phyloP scores from a whole-genome alignment of 495 filamentous ascomycete genomes.

The Lophiotrema nucula region DNA sequence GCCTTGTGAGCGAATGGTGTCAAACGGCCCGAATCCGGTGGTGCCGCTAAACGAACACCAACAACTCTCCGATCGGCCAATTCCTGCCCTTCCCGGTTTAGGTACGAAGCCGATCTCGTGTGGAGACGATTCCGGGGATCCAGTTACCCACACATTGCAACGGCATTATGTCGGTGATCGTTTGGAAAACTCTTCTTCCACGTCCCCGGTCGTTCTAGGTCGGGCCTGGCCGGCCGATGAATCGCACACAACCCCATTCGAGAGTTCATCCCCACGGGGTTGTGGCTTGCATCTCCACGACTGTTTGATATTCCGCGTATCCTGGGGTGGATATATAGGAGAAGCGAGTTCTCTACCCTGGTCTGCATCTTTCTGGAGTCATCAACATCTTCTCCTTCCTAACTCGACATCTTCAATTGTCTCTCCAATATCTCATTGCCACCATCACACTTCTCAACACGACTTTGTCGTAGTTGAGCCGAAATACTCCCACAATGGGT shows the following conservation, averaged over 20 bases:
- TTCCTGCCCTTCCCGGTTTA: neutral
- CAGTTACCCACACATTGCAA: neutral
- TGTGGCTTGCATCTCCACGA: conserved; percentile 7
- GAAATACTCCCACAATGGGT: conserved; percentile 48
- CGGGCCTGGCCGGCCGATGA: neutral
- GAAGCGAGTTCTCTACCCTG: conserved; percentile 9
- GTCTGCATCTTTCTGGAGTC: conserved; percentile 2
- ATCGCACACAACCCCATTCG: neutral
- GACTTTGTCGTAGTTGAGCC: neutral
- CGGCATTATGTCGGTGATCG: conserved; percentile 8
- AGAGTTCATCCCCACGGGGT: conserved; percentile 20
- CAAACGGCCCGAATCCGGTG: no score
- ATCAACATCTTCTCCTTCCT: neutral
- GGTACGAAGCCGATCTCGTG: no score
- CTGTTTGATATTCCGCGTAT: neutral
- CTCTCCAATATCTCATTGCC: neutral
- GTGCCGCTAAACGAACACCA: no score
- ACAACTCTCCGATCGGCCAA: conserved; percentile 1
- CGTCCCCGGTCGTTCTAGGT: neutral
- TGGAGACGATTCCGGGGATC: conserved; percentile 14
- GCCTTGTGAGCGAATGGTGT: no score
- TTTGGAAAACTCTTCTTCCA: conserved; percentile 19
- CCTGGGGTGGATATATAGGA: conserved; percentile 22
- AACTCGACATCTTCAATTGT: neutral
- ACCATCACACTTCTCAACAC: neutral